Percentiles rank a stretch among this genome's conserved stretches.
These are phyloP conservation scores for Coemansia furcata DNA, from an alignment of 192 early-diverging fungal genomes.

Conservation along the genomic window DNA sequence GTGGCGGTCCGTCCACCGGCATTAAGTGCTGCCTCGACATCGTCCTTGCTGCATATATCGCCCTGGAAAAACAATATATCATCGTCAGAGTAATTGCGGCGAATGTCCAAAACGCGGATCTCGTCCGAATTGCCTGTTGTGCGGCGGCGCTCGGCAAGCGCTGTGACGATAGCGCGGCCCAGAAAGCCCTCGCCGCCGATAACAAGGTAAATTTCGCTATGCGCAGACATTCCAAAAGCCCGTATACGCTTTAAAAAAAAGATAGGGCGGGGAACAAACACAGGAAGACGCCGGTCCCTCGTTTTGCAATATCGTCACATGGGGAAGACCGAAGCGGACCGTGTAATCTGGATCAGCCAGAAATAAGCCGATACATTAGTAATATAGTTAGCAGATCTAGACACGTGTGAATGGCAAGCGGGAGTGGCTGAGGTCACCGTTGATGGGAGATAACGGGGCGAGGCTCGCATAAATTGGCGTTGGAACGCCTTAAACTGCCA, in stretches of 20 bases:
- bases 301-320: background rate
- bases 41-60: conserved; percentile 57
- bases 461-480: background rate
- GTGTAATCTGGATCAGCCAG: background rate
- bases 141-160: conserved; percentile 60
- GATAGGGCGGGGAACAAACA: background rate
- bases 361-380: background rate
- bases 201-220: conserved; percentile 59
- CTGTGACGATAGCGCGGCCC: conserved; percentile 71
- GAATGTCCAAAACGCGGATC: conserved; percentile 84
- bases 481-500: background rate
- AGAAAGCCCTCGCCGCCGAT: conserved; percentile 91
- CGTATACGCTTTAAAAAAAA: background rate
- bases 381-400: background rate
- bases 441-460: conserved; percentile 19
- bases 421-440: background rate
- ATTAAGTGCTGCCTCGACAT: conserved; percentile 59
- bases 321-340: too few species aligned
- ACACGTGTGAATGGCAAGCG: background rate
- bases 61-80: conserved; percentile 53
- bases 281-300: background rate
- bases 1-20: conserved; percentile 52
- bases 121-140: conserved; percentile 36
- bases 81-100: conserved; percentile 52
- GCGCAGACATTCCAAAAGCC: conserved; percentile 8